These are phyloP conservation scores for Aspergillus calidoustus DNA, from an alignment of 2,329 filamentous ascomycete species.

Conservation along the genomic window DNA sequence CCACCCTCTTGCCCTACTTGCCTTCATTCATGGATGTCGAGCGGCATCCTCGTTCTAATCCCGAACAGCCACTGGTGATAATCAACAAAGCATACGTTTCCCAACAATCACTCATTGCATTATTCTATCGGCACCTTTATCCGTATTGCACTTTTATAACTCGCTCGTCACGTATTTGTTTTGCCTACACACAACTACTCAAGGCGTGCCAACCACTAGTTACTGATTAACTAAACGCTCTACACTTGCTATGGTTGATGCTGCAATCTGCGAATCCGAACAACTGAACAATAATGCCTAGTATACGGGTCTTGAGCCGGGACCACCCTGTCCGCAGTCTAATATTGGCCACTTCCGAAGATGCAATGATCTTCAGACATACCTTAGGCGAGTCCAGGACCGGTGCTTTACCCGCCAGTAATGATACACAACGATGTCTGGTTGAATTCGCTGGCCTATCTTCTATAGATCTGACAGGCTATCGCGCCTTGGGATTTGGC, in stretches of 20 bases:
- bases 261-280: background rate
- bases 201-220: no score
- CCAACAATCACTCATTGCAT: no score
- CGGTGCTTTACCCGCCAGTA: constrained; percentile 41
- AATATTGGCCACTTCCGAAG: constrained; percentile 77
- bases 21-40: background rate
- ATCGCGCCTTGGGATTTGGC: constrained; percentile 76
- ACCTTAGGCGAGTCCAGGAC: constrained; percentile 65
- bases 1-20: background rate
- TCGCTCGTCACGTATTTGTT: background rate
- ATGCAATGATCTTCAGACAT: constrained; percentile 84
- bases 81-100: no score
- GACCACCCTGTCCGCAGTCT: constrained; percentile 87
- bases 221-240: background rate
- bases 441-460: constrained; percentile 78
- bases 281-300: constrained; percentile 50
- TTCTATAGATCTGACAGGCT: constrained; percentile 72
- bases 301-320: constrained; percentile 78
- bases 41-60: background rate
- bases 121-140: background rate
- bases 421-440: constrained; percentile 69
- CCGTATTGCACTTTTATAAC: background rate
- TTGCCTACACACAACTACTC: background rate
- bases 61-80: background rate
- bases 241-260: background rate